phyloP scores from a whole-genome alignment of 1,284 basidiomycete species.

The Leccinum solheimii region DNA sequence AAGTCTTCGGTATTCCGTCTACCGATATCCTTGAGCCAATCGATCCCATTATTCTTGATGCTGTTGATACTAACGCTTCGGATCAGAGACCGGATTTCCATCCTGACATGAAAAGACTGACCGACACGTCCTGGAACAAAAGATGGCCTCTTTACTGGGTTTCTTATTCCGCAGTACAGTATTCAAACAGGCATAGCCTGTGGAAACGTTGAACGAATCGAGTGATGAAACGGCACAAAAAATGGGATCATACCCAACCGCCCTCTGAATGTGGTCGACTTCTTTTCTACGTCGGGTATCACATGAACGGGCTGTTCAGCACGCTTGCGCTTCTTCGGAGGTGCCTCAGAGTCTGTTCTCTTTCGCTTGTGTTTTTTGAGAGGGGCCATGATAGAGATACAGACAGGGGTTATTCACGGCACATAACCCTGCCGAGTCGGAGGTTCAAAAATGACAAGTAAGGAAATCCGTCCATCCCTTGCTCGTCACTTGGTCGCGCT shows the following conservation, averaged over 20 bases:
- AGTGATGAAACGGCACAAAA: constrained; percentile 1
- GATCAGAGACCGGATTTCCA: neutral
- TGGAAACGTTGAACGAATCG: neutral
- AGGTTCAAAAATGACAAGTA: constrained; percentile 17
- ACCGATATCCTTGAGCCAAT: constrained; percentile 78
- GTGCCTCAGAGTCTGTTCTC: constrained; percentile 20
- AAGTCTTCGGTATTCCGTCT: constrained; percentile 75
- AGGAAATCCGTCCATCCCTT: neutral
- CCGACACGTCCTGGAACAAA: constrained; percentile 74
- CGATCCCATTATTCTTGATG: constrained; percentile 79
- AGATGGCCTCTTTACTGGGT: constrained; percentile 61
- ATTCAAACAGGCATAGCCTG: constrained; percentile 81
- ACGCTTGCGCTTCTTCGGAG: constrained; percentile 43
- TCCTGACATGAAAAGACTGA: constrained; percentile 22
- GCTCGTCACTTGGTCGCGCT: no score
- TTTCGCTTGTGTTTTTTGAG: constrained; percentile 7
- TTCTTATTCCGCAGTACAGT: constrained; percentile 74
- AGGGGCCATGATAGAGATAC: neutral
- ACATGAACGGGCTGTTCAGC: constrained; percentile 63
- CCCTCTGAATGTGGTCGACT: constrained; percentile 69
- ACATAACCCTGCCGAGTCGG: constrained; percentile 16
- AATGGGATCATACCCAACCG: constrained; percentile 49
- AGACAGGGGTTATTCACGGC: neutral
- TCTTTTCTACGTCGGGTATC: constrained; percentile 67
- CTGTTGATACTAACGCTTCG: constrained; percentile 59